Conservation (phyloP, 352 stramenopile genomes). For the Phytophthora meadii region DNA sequence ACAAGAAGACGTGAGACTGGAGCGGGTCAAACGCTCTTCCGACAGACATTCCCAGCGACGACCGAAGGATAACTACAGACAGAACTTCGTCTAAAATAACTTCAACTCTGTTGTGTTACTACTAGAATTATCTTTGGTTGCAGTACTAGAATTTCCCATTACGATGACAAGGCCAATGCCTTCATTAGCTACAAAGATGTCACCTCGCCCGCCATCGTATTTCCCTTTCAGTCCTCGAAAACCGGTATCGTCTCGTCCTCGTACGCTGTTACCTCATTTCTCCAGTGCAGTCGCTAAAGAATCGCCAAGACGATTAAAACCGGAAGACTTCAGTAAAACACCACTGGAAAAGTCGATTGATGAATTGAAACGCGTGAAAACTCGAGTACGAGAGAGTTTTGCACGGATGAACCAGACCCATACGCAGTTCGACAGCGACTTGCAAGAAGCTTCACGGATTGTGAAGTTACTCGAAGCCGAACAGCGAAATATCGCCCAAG, state of each 20-base stretch:
- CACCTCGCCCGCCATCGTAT: conserved; percentile 21
- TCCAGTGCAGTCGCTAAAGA: conserved; percentile 24
- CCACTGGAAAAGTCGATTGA: conserved; percentile 38
- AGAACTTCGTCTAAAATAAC: conserved; percentile 39
- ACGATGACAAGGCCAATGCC: conserved; percentile 27
- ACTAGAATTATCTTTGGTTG: too few species aligned
- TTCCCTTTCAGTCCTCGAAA: conserved; percentile 28
- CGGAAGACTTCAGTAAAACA: conserved; percentile 35
- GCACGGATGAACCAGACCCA: conserved; percentile 47
- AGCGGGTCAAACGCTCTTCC: conserved; percentile 17
- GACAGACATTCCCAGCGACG: conserved; percentile 28
- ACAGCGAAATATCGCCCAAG: conserved; percentile 27
- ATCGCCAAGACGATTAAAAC: conserved; percentile 7
- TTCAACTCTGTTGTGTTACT: neutral
- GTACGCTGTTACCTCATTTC: conserved; percentile 36
- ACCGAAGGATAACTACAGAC: conserved; percentile 33
- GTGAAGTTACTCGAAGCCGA: conserved; percentile 32
- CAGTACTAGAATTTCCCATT: neutral
- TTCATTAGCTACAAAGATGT: conserved; percentile 7
- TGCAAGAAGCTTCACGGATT: conserved; percentile 31
- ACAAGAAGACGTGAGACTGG: conserved; percentile 12
- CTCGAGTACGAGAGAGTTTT: conserved; percentile 30
- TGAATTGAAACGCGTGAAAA: conserved; percentile 29
- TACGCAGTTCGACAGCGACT: conserved; percentile 37
- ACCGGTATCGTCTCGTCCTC: conserved; percentile 6